Evolutionary conservation across 805 yeast genomes (phyloP), one percentile per base, ranked within the genome.

Genomic region (Metschnikowia kofuensis): DNA sequence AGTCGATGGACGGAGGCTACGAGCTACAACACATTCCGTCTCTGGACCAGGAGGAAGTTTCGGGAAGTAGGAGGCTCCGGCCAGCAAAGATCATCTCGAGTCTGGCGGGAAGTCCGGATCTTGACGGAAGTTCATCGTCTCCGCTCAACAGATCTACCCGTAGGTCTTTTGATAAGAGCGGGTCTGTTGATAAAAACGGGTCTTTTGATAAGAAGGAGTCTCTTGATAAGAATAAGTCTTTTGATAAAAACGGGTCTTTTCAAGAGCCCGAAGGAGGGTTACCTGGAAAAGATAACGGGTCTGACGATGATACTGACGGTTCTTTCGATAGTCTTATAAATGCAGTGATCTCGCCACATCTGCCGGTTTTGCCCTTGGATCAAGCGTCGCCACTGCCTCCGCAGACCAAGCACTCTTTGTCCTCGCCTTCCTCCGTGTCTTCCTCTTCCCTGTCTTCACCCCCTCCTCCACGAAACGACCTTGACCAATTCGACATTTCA

Each of bases 401-500:
- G 21, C 21, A 21, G 4, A 21, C 21, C 21, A 21, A 21, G 4
- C 21, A 21, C 21, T 21, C 21, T 21, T 21, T 21, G 4, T 21
- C 21, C 21, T 3, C 21, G 4, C 21, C 21, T 21, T 21, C 21
- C 4, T 21, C 21, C 4, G 21, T 21, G 21, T 21, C 21, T 21
- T 30, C 32, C 5, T 30, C 32, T 2, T 30, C 32, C 12, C 32
- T 5, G 10, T 30, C 13, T 3, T 30, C 32, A 5, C 32, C 32
- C 5, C 6, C 32, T 9, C 13, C 2, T 9, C 32, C 42, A n/a
- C 32, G 12, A n/a, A 41, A 36, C 16, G 49, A 46, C 14, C 29
- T 46, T 7, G 55, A 56, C 27, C 50, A 44, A 5, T 50, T 54
- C 16, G 60, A 56, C 30, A 50, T 56, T 27, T 54, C 58, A 11